phyloP scores from a whole-genome alignment of 441 rosid genomes.

The Populus tomentosa region DNA sequence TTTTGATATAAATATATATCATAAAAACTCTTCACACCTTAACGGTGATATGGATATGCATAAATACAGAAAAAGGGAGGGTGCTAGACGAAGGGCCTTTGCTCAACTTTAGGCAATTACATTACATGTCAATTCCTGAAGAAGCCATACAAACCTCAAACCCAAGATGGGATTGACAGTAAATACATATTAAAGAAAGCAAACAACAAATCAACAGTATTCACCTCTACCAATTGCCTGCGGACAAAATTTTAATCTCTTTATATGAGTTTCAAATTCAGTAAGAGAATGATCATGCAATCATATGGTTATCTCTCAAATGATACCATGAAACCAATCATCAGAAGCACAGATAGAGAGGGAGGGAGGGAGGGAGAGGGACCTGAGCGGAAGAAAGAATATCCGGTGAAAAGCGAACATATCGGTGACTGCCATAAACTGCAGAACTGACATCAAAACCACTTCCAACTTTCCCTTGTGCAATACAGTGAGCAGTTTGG shows the following conservation, averaged over 20 bases:
- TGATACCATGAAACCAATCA: not conserved
- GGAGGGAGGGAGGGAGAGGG: conserved; percentile 11
- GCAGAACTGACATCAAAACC: conserved; percentile 99
- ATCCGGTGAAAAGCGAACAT: conserved; percentile 92
- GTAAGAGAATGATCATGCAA: not conserved
- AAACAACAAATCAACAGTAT: not conserved
- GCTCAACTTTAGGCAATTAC: not conserved
- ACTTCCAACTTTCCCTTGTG: conserved; percentile 99
- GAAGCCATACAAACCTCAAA: not conserved
- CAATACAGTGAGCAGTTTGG: conserved; percentile 93
- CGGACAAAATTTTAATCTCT: not conserved
- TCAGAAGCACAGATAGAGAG: not conserved
- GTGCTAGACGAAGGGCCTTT: not conserved
- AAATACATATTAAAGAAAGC: not conserved
- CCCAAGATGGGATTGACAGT: not conserved
- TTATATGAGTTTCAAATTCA: not conserved
- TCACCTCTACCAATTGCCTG: not conserved
- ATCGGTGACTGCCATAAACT: conserved; percentile 93
- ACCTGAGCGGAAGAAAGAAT: conserved; percentile 90
- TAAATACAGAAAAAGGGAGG: not conserved
- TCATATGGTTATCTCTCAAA: not conserved
- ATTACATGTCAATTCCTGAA: not conserved
- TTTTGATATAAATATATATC: not conserved
- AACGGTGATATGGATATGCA: not conserved
- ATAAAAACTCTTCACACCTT: not conserved